These are phyloP conservation scores for Aquilaria agallochum DNA, from an alignment of 441 rosid species.

Conservation along the genomic window DNA sequence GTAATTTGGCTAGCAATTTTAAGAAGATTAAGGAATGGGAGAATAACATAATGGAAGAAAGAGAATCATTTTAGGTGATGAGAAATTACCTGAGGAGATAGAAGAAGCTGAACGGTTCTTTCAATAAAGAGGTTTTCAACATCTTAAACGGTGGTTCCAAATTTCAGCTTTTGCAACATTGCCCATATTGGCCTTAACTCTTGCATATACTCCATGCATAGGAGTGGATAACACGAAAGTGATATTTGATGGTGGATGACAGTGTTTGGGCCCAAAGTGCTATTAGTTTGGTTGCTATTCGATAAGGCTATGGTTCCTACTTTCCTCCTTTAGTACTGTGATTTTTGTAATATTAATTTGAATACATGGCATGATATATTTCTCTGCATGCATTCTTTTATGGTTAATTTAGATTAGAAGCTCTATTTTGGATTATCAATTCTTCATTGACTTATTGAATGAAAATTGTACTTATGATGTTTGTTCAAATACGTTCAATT, in stretches of 20 bases:
- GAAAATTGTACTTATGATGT: conserved; percentile 2
- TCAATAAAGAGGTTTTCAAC: conserved; percentile 88
- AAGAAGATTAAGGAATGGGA: conserved; percentile 99
- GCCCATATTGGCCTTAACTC: conserved; percentile 37
- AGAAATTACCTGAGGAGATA: conserved; percentile 85
- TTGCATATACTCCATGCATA: conserved; percentile 27
- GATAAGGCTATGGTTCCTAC: too few relatives aligned
- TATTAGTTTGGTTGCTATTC: background rate
- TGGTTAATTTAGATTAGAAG: background rate
- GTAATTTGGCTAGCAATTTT: conserved; percentile 90
- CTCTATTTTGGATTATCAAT: background rate
- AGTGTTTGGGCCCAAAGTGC: too few relatives aligned
- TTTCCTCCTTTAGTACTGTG: too few relatives aligned
- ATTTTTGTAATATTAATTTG: too few relatives aligned
- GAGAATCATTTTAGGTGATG: conserved; percentile 96
- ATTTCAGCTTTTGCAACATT: conserved; percentile 12
- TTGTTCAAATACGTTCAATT: background rate
- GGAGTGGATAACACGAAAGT: conserved; percentile 33
- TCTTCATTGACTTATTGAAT: background rate
- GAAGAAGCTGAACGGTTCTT: conserved; percentile 88
- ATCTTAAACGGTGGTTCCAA: conserved; percentile 52
- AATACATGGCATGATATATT: too few relatives aligned
- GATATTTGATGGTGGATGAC: conserved; percentile 59
- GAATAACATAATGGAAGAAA: conserved; percentile 46
- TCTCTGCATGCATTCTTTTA: too few relatives aligned